Evolutionary conservation across 1,139 yeast genomes (phyloP).

Genomic region (Candida anutae): DNA sequence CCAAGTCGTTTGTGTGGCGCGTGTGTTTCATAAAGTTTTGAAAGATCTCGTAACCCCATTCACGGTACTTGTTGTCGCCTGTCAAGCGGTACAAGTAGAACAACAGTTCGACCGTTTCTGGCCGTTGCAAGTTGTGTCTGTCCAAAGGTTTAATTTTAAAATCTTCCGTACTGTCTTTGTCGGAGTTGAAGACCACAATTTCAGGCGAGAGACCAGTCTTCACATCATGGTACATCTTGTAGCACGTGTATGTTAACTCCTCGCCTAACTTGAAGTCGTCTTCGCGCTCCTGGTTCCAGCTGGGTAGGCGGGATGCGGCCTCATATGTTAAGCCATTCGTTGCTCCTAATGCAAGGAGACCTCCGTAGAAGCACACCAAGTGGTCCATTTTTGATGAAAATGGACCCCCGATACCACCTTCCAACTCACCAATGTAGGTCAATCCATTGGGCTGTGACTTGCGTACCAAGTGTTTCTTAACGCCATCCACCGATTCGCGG

Average conservation of each 20-base stretch:
- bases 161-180: conserved; percentile 31
- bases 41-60: conserved; percentile 89
- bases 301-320: conserved; percentile 38
- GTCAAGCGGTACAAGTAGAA: conserved; percentile 77
- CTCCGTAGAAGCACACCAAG: conserved; percentile 88
- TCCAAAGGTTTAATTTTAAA: conserved; percentile 66
- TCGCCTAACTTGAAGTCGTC: conserved; percentile 62
- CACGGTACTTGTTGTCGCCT: conserved; percentile 71
- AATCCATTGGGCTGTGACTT: conserved; percentile 57
- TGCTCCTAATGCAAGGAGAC: conserved; percentile 84
- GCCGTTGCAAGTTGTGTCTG: conserved; percentile 81
- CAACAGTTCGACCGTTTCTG: conserved; percentile 89
- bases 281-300: conserved; percentile 31
- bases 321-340: conserved; percentile 59
- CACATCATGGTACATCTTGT: conserved; percentile 67
- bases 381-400: conserved; percentile 87
- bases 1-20: conserved; percentile 40
- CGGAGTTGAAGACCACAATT: conserved; percentile 68
- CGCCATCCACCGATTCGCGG: conserved; percentile 69
- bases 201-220: conserved; percentile 83
- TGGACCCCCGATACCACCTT: conserved; percentile 52
- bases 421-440: conserved; percentile 73
- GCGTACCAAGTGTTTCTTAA: conserved; percentile 53
- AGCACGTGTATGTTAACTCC: conserved; percentile 75
- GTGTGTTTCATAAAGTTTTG: conserved; percentile 59